Evolutionary conservation across 1,284 basidiomycete genomes (phyloP), one percentile per base, ranked within the genome.

Genomic region (Tylopilus sp.): DNA sequence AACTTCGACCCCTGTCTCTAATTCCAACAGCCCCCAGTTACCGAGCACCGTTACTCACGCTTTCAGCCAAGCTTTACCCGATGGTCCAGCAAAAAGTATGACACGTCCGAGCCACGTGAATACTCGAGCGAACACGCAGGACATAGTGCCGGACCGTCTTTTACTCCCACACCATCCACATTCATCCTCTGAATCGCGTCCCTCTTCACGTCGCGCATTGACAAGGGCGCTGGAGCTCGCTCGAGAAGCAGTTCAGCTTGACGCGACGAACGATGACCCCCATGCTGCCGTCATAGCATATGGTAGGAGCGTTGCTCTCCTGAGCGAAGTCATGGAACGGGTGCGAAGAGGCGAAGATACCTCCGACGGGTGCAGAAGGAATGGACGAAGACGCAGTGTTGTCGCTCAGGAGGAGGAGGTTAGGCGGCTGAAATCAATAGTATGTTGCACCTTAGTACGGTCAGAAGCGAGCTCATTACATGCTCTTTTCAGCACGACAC

Each of bases 401-500:
- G 83, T 87, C 24, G 88, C 88, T 26, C 86, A 89, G 63, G 88
- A 91, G 66, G 88, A 91, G 61, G 88, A 91, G 73, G 81, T 91
- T 44, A 76, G 80, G 59, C 74, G 88, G 55, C 71, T 91, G 51
- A 88, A 87, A 69, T 84, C 83, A 57, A 91, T 91, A 59, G 88
- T 89, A 68, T 74, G 88, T 81, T 38, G 44, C 43, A 44, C 41
- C 46, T 51, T 52, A 43, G 54, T 54, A 37, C 18, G 2, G 33
- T 52, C 45, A 36, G 53, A 53, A 50, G 46, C 30, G 44, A 36
- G 35, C 57, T 55, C 46, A 60, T 48, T 43, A 39, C 21, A 31
- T 40, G 50, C 39, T 41, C 45, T 41, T 44, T 54, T 56, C 63
- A 91, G 88, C 88, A 91, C 63, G 88, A 91, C 68, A 91, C 88